Conservation (phyloP, 805 yeast genomes). For the Komagataella phaffii region DNA sequence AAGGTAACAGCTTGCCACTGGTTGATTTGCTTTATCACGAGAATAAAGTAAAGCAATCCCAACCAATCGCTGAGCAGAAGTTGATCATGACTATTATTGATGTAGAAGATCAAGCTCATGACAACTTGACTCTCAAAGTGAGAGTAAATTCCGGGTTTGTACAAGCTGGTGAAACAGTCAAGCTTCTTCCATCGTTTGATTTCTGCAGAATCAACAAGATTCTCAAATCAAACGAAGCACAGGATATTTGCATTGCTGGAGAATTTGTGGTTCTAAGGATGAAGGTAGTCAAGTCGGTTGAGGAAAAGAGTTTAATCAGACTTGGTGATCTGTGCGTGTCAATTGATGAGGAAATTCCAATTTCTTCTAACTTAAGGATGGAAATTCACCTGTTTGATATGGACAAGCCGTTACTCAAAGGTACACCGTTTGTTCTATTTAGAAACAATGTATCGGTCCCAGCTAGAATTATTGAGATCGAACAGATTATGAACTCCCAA, state of each 20-base stretch:
- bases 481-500: constrained; percentile 15
- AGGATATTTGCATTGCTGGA: constrained; percentile 33
- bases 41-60: constrained; percentile 9
- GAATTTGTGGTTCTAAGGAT: constrained; percentile 37
- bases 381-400: constrained; percentile 53
- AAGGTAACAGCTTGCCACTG: constrained; percentile 16
- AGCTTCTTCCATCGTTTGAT: constrained; percentile 39
- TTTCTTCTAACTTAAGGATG: constrained; percentile 37
- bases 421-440: constrained; percentile 67
- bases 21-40: constrained; percentile 24
- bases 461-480: constrained; percentile 43
- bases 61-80: constrained; percentile 4
- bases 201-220: constrained; percentile 26
- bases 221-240: constrained; percentile 10
- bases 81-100: constrained; percentile 50
- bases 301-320: constrained; percentile 23
- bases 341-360: constrained; percentile 28
- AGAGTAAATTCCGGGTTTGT: constrained; percentile 54
- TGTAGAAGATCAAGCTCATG: constrained; percentile 34
- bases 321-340: constrained; percentile 57
- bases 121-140: constrained; percentile 45
- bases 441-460: constrained; percentile 65
- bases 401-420: constrained; percentile 62
- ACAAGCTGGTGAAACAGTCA: constrained; percentile 57
- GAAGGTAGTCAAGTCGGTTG: constrained; percentile 18